Evolutionary conservation across 768 basidiomycete species (phyloP), one percentile per base, ranked within the genome.

Genomic region (Sporobolomyces phaffii): DNA sequence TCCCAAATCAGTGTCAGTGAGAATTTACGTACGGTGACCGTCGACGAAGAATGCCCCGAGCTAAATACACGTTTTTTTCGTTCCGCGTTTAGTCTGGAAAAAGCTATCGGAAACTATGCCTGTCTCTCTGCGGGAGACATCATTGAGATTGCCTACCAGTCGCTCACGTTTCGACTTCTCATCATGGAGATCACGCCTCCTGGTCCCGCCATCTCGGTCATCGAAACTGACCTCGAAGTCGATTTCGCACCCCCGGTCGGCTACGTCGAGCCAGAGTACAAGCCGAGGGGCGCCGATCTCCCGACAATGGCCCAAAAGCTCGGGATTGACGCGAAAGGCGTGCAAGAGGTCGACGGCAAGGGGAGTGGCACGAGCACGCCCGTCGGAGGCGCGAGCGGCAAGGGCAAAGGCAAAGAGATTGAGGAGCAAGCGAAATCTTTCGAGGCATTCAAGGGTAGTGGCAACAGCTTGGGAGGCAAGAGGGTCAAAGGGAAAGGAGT

Each of bases 191-290:
- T 87, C 15, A 83, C 81, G 49, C 91, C 92, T 2, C 89, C 88
- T 11, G 90, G 87, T 24, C 85, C 85, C 63, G 94, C 92, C 11
- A 97, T 99, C 73, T 85, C 81, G 52, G 84, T 97, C 57, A 79
- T 96, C 57, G 92, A 99, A 75, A 97, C 92, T 0, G 96, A 99
- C 82, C 84, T 99, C 2, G 93, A 97, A 72, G 96, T 98, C 61
- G 96, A 99, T 77, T 98, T 98, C 76, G 96, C 89, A 1, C 80
- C 92, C 1, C 94, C 94, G 0, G 77, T 80, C 45, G 80, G 79
- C 43, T 99, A 98, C 76, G 88, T 92, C 40, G 96, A 98, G 77
- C 96, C 96, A 2, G 87, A 91, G 72, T 84, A 88, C 50, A 73
- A 70, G 60, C 68, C 53, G 66, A 72, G 34, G 87, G 87, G 1